A percentile compares a stretch with the other conserved stretches of the same genome.
phyloP scores from a whole-genome alignment of 108 stramenopile genomes.

The Licmophora abbreviata region DNA sequence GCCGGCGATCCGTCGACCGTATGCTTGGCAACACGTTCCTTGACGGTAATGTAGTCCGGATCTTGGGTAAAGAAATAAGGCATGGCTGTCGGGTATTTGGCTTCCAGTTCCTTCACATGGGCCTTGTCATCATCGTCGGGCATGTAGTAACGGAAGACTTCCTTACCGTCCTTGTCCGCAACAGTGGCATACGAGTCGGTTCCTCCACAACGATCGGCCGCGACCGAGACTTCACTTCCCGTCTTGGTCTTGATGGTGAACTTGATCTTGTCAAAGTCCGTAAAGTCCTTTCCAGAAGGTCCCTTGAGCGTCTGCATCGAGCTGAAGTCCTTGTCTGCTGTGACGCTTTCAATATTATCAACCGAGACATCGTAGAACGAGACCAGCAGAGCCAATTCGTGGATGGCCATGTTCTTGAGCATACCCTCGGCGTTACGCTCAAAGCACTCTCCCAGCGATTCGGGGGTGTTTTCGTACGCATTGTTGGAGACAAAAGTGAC shows the following conservation, averaged over 20 bases:
- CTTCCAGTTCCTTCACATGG: conserved; percentile 46
- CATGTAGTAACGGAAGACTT: conserved; percentile 84
- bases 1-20: conserved; percentile 61
- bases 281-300: conserved; percentile 67
- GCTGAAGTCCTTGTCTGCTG: conserved; percentile 83
- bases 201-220: conserved; percentile 86
- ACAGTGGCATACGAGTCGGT: conserved; percentile 77
- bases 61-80: conserved; percentile 90
- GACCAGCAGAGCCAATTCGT: conserved; percentile 83
- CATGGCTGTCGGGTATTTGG: conserved; percentile 82
- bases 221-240: conserved; percentile 74
- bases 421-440: conserved; percentile 90
- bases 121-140: conserved; percentile 84
- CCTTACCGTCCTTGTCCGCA: conserved; percentile 54
- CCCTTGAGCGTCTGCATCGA: conserved; percentile 71
- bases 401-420: conserved; percentile 94
- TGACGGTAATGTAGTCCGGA: conserved; percentile 87
- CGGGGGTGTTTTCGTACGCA: conserved; percentile 81
- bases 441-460: conserved; percentile 89
- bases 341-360: conserved; percentile 72
- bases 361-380: conserved; percentile 85
- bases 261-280: conserved; percentile 90
- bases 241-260: conserved; percentile 92
- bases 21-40: conserved; percentile 78
- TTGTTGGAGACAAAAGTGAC: conserved; percentile 88